Evolutionary conservation across 2,329 filamentous ascomycete species (phyloP).

Genomic region (Penicillium carneum): DNA sequence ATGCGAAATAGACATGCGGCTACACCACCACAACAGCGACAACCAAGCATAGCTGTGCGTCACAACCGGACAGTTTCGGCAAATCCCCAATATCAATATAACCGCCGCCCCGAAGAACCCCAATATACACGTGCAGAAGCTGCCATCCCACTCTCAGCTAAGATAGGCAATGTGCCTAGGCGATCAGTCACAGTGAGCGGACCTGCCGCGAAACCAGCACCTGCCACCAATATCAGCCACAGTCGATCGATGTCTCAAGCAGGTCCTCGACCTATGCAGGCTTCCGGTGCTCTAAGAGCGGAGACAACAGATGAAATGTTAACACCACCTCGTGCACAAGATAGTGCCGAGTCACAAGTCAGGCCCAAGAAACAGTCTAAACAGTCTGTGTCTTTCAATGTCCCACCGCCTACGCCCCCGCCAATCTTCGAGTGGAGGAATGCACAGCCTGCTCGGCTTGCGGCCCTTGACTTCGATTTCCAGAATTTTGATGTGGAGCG

Average conservation of each 20-base stretch:
- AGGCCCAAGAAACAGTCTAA: slow-evolving; percentile 50
- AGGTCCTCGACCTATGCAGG: slow-evolving; percentile 12
- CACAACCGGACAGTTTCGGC: slow-evolving; percentile 29
- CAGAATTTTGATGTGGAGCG: slow-evolving; percentile 57
- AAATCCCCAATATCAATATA: slow-evolving; percentile 33
- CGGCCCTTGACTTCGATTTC: slow-evolving; percentile 67
- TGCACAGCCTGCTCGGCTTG: slow-evolving; percentile 68
- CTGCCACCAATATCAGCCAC: slow-evolving; percentile 10
- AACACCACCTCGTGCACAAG: slow-evolving; percentile 29
- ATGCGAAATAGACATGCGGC: slow-evolving; percentile 2
- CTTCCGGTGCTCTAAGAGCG: slow-evolving; percentile 10
- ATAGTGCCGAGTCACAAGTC: slow-evolving; percentile 34
- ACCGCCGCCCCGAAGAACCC: slow-evolving; percentile 29
- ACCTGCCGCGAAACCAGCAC: slow-evolving; percentile 22
- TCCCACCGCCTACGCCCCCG: slow-evolving; percentile 56
- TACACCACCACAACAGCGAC: slow-evolving; percentile 20
- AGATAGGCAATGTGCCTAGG: slow-evolving; percentile 34
- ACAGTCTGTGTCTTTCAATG: slow-evolving; percentile 56
- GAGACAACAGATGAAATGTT: slow-evolving; percentile 26
- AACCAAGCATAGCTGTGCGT: slow-evolving; percentile 22
- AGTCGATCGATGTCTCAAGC: slow-evolving; percentile 30
- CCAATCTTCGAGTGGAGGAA: slow-evolving; percentile 71
- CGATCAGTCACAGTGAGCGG: slow-evolving; percentile 40
- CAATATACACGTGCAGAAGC: slow-evolving; percentile 32
- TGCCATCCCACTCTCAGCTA: slow-evolving; percentile 23